These are phyloP conservation scores for Umbelopsis vinacea DNA, from an alignment of 192 early-diverging fungal genomes.

Conservation along the genomic window DNA sequence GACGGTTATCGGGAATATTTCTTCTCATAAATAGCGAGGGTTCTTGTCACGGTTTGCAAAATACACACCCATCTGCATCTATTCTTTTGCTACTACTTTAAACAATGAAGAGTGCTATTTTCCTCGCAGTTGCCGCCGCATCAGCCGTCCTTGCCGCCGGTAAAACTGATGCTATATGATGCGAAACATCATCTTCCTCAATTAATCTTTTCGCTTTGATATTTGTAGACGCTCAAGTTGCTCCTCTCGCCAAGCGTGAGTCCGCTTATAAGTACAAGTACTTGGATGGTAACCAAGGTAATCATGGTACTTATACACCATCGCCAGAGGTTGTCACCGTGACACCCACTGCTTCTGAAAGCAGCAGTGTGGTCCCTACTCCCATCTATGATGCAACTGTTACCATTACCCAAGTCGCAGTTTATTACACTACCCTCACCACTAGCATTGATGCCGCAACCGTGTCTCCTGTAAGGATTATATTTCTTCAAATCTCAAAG, in stretches of 20 bases:
- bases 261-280: too few relatives aligned
- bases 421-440: not conserved
- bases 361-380: not conserved
- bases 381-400: not conserved
- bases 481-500: too few relatives aligned
- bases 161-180: not conserved
- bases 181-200: not conserved
- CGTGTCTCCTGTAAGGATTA: too few relatives aligned
- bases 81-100: not conserved
- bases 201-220: too few relatives aligned
- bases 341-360: not conserved
- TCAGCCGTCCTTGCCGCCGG: not conserved
- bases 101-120: constrained; percentile 4
- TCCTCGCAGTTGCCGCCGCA: constrained; percentile 9
- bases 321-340: not conserved
- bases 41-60: not conserved
- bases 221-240: too few relatives aligned
- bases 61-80: constrained; percentile 8
- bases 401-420: not conserved
- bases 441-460: not conserved
- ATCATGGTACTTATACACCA: too few relatives aligned
- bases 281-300: too few relatives aligned
- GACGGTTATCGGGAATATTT: constrained; percentile 15
- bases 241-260: too few relatives aligned
- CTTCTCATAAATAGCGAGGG: constrained; percentile 12